Percentiles rank a stretch among this genome's conserved stretches.
phyloP scores from a whole-genome alignment of 2,329 filamentous ascomycete species.

The Trichoderma koningiopsis region DNA sequence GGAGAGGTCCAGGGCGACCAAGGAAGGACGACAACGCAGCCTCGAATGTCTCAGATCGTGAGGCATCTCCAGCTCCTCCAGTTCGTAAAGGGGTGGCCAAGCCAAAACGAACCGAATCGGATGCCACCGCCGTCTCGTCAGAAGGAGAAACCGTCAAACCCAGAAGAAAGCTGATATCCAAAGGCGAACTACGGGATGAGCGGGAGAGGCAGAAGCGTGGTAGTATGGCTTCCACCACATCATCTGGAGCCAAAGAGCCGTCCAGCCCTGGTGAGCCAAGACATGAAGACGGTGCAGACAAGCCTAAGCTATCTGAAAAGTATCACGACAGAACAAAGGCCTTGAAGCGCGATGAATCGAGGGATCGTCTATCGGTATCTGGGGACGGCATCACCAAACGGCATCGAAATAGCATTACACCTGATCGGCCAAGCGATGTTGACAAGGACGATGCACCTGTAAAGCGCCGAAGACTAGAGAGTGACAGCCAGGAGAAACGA shows the following conservation, averaged over 20 bases:
- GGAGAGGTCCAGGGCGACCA: constrained; percentile 55
- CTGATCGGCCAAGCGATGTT: constrained; percentile 53
- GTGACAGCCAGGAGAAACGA: constrained; percentile 53
- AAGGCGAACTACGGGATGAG: constrained; percentile 62
- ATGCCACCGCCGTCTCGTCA: constrained; percentile 54
- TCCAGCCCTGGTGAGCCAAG: constrained; percentile 55
- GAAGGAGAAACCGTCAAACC: constrained; percentile 62
- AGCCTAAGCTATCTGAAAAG: constrained; percentile 53
- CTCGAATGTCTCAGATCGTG: constrained; percentile 54
- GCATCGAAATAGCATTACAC: constrained; percentile 61
- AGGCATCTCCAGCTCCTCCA: constrained; percentile 56
- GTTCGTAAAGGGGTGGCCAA: constrained; percentile 51
- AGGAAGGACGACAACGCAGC: constrained; percentile 57
- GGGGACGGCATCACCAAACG: constrained; percentile 59
- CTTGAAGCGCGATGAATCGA: constrained; percentile 62
- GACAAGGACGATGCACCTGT: constrained; percentile 58
- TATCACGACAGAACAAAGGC: constrained; percentile 63
- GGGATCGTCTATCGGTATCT: constrained; percentile 54
- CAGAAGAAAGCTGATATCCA: constrained; percentile 64
- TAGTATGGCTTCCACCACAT: constrained; percentile 61
- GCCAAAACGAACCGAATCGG: constrained; percentile 56
- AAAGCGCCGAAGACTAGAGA: constrained; percentile 61
- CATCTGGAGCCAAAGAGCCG: constrained; percentile 52
- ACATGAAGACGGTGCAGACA: constrained; percentile 53
- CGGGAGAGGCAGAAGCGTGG: constrained; percentile 60